Evolutionary conservation across 257 asterid species (phyloP).

Genomic region (Nyctanthes arbortristis): DNA sequence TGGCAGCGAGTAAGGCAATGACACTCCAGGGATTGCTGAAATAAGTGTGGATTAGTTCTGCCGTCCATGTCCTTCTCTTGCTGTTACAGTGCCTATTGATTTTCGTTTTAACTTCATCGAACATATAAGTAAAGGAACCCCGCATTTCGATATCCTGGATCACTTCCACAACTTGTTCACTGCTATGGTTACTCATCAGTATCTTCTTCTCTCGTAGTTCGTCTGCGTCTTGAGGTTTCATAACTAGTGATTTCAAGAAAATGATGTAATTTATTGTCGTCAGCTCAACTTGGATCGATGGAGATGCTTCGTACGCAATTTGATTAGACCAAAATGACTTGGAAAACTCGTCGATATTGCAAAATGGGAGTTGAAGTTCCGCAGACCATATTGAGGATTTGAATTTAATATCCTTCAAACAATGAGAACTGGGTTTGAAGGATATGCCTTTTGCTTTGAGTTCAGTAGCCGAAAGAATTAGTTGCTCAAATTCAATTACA

Average conservation of each 20-base stretch:
- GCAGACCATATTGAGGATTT: no score
- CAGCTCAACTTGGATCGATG: background rate
- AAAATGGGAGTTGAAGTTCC: no score
- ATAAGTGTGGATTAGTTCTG: conserved; percentile 21
- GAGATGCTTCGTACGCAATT: conserved; percentile 34
- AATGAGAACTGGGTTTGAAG: no score
- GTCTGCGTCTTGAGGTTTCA: conserved; percentile 30
- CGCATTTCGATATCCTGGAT: conserved; percentile 17
- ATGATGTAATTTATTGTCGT: conserved; percentile 23
- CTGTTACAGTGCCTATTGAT: conserved; percentile 16
- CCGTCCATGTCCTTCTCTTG: conserved; percentile 21
- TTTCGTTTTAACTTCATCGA: background rate
- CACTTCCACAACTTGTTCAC: conserved; percentile 26
- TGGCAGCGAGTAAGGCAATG: conserved; percentile 22
- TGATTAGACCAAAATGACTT: no score
- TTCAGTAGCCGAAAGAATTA: no score
- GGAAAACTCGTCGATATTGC: no score
- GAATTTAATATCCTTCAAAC: no score
- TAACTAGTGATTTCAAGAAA: conserved; percentile 37
- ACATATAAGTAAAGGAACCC: background rate
- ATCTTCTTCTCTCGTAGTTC: conserved; percentile 32
- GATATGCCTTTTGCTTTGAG: no score
- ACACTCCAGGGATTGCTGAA: conserved; percentile 27
- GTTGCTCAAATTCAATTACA: conserved; percentile 16
- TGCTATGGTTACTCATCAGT: conserved; percentile 21